These are phyloP conservation scores for Seminavis robusta DNA, from an alignment of 108 stramenopile species.

Conservation along the genomic window DNA sequence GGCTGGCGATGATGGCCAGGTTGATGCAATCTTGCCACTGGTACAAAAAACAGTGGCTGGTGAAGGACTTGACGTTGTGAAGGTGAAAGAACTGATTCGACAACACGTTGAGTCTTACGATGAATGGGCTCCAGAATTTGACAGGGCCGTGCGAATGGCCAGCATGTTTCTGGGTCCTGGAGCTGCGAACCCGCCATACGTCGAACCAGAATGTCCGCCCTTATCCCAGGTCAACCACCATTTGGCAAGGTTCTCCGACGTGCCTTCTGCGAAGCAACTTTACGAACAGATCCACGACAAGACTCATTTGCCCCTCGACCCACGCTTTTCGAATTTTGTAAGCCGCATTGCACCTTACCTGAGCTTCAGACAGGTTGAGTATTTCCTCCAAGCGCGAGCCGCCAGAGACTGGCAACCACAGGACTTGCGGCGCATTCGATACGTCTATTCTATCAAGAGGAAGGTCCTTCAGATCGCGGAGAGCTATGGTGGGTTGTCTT, in stretches of 20 bases:
- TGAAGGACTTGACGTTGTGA: slow-evolving; percentile 80
- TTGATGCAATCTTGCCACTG: slow-evolving; percentile 62
- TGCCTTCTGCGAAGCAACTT: slow-evolving; percentile 71
- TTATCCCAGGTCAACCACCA: slow-evolving; percentile 51
- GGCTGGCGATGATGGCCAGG: slow-evolving; percentile 67
- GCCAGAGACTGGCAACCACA: slow-evolving; percentile 78
- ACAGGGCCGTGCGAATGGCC: slow-evolving; percentile 70
- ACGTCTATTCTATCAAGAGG: slow-evolving; percentile 84
- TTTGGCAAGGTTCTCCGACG: slow-evolving; percentile 40
- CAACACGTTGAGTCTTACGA: slow-evolving; percentile 68
- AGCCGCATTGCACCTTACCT: slow-evolving; percentile 74
- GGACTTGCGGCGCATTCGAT: slow-evolving; percentile 78
- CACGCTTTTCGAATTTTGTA: slow-evolving; percentile 63
- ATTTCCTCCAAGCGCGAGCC: slow-evolving; percentile 57
- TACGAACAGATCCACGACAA: slow-evolving; percentile 73
- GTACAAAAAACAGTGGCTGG: slow-evolving; percentile 74
- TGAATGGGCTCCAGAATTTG: slow-evolving; percentile 82
- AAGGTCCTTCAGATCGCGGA: slow-evolving; percentile 87
- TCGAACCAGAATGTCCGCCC: slow-evolving; percentile 70
- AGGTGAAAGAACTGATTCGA: slow-evolving; percentile 73
- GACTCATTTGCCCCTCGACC: slow-evolving; percentile 68
- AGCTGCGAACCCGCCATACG: slow-evolving; percentile 48
- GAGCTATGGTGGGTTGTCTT: slow-evolving; percentile 83
- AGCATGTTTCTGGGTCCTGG: slow-evolving; percentile 66
- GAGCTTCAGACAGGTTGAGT: slow-evolving; percentile 76